Conservation (phyloP, 176 grass and related monocot genomes). For the Lolium perenne region DNA sequence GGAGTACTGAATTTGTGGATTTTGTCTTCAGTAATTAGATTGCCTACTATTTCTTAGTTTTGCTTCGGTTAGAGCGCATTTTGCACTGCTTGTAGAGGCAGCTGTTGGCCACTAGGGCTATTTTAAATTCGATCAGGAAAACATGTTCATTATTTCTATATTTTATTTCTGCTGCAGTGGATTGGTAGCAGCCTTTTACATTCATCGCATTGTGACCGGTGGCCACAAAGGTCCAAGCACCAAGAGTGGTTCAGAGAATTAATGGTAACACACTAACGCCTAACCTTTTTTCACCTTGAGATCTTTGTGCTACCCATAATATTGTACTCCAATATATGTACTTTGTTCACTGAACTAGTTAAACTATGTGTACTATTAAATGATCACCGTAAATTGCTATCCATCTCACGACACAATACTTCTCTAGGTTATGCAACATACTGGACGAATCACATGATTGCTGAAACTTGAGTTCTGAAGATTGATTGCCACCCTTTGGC, state of each 20-base stretch:
- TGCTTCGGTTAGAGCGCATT: not conserved
- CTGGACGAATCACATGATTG: slow-evolving; percentile 19
- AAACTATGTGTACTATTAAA: slow-evolving; percentile 1
- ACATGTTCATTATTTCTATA: slow-evolving; percentile 6
- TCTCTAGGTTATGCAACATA: slow-evolving; percentile 36
- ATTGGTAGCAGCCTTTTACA: slow-evolving; percentile 57
- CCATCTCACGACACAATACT: slow-evolving; percentile 15
- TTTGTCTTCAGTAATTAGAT: slow-evolving; percentile 15
- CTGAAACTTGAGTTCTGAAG: slow-evolving; percentile 17
- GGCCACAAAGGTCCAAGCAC: slow-evolving; percentile 29
- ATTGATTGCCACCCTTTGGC: slow-evolving; percentile 6
- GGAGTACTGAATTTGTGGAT: not conserved
- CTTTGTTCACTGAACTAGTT: slow-evolving; percentile 16
- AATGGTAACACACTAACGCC: slow-evolving; percentile 41
- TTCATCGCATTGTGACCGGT: slow-evolving; percentile 46
- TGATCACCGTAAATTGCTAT: slow-evolving; percentile 3
- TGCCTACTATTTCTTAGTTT: not conserved
- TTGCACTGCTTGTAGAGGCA: not conserved
- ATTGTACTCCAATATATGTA: not conserved
- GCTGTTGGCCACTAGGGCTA: not conserved
- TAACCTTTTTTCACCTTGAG: not conserved
- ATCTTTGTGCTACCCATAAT: not conserved
- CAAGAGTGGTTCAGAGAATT: slow-evolving; percentile 45
- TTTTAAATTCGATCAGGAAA: not conserved
- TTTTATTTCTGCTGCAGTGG: slow-evolving; percentile 55